Evolutionary conservation across 1,284 basidiomycete genomes (phyloP).

Genomic region (Entoloma clypeatum): DNA sequence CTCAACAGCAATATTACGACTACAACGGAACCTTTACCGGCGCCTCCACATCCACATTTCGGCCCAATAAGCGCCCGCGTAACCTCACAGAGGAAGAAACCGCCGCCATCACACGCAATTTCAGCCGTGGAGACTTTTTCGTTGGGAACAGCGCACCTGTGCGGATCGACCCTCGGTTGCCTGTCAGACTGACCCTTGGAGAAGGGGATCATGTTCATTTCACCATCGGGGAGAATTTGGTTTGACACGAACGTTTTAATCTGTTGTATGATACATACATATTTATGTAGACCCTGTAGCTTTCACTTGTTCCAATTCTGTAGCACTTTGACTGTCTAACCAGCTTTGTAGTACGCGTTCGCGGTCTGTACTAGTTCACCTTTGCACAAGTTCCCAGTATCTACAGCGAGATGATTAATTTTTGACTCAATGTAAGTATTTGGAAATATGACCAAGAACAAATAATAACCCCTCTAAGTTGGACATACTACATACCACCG

Average conservation of each 20-base stretch:
- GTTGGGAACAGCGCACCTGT: constrained; percentile 73
- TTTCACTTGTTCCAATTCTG: constrained; percentile 5
- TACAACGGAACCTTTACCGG: constrained; percentile 65
- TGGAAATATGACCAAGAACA: no score
- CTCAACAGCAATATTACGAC: constrained; percentile 72
- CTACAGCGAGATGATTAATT: no score
- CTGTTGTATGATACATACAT: no score
- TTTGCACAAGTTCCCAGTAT: no score
- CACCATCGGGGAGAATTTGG: constrained; percentile 62
- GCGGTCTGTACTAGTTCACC: no score
- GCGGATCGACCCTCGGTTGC: constrained; percentile 71
- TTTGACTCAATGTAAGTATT: no score
- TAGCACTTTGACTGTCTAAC: constrained; percentile 6
- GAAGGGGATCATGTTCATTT: constrained; percentile 80
- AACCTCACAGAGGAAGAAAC: constrained; percentile 75
- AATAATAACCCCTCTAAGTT: no score
- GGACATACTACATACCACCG: no score
- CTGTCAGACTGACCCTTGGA: constrained; percentile 69
- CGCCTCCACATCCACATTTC: constrained; percentile 67
- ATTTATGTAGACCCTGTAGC: constrained; percentile 5
- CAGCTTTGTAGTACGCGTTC: no score
- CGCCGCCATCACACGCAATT: constrained; percentile 75
- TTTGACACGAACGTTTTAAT: constrained; percentile 19
- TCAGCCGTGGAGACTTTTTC: constrained; percentile 72
- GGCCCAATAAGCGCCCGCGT: constrained; percentile 69